Percentiles rank a stretch among this genome's conserved stretches.
These are phyloP conservation scores for Colletotrichum paranaense DNA, from an alignment of 2,329 filamentous ascomycete species.

Conservation along the genomic window DNA sequence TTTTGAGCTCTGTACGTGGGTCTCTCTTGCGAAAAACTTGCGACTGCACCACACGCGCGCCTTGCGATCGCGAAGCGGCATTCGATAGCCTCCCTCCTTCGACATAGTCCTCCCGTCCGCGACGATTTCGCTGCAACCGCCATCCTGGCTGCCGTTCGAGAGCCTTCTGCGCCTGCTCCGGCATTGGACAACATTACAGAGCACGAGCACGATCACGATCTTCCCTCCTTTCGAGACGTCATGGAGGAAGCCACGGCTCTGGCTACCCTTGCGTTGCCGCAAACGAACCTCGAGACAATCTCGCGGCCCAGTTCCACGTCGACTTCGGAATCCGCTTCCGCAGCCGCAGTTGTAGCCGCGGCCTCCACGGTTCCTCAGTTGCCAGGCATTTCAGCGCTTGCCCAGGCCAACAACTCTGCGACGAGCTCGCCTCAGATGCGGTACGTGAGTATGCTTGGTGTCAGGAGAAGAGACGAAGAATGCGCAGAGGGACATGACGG, in stretches of 20 bases:
- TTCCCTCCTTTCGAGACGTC: conserved; percentile 37
- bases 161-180: conserved; percentile 19
- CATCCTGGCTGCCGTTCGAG: conserved; percentile 20
- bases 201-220: not conserved
- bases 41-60: not conserved
- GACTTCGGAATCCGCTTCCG: conserved; percentile 40
- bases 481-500: not conserved
- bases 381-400: conserved; percentile 58
- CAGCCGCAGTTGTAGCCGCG: conserved; percentile 49
- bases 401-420: conserved; percentile 52
- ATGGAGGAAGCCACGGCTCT: conserved; percentile 58
- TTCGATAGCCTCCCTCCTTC: not conserved
- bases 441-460: conserved; percentile 48
- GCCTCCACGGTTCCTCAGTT: conserved; percentile 55
- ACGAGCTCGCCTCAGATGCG: conserved; percentile 57
- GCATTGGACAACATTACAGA: conserved; percentile 11
- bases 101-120: not conserved
- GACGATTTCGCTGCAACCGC: conserved; percentile 10
- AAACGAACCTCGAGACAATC: conserved; percentile 52
- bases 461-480: not conserved
- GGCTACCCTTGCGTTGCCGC: conserved; percentile 37
- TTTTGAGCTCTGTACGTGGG: conserved; percentile 1
- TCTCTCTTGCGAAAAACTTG: not conserved
- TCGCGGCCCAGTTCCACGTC: conserved; percentile 63
- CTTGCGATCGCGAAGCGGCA: conserved; percentile 3